phyloP scores from a whole-genome alignment of 495 filamentous ascomycete species.

The Penicillium ochrochloron region DNA sequence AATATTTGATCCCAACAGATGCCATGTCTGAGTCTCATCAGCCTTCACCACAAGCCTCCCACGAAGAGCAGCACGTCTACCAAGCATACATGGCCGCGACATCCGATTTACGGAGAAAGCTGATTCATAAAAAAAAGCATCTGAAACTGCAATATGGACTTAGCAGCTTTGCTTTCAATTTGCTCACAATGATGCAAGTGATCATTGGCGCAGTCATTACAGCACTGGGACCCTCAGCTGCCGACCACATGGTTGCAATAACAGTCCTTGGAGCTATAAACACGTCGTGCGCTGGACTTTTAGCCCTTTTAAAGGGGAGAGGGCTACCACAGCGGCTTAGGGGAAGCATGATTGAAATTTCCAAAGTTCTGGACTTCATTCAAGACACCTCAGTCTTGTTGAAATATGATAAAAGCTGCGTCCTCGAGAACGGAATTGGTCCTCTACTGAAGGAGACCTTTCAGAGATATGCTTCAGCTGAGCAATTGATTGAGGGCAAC shows the following conservation, averaged over 20 bases:
- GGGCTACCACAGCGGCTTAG: constrained; percentile 53
- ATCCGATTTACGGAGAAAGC: constrained; percentile 7
- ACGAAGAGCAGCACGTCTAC: background rate
- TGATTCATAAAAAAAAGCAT: background rate
- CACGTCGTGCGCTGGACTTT: constrained; percentile 50
- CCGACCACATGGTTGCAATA: constrained; percentile 39
- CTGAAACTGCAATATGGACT: constrained; percentile 12
- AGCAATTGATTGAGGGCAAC: constrained; percentile 10
- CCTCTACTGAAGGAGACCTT: constrained; percentile 5
- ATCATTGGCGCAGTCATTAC: constrained; percentile 50
- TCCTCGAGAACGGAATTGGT: background rate
- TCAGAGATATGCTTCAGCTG: constrained; percentile 2
- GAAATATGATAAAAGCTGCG: constrained; percentile 4
- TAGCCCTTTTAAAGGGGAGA: constrained; percentile 55
- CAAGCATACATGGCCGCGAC: background rate
- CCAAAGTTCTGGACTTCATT: constrained; percentile 49
- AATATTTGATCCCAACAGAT: background rate
- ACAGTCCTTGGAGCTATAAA: constrained; percentile 52
- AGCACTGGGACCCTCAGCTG: constrained; percentile 46
- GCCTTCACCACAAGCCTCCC: background rate
- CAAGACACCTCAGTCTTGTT: constrained; percentile 32
- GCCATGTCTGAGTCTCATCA: background rate
- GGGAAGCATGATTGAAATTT: constrained; percentile 50
- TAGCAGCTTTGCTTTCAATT: constrained; percentile 14
- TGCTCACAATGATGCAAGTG: constrained; percentile 41